Evolutionary conservation across 495 filamentous ascomycete genomes (phyloP).

Genomic region (Elaphomyces granulatus): DNA sequence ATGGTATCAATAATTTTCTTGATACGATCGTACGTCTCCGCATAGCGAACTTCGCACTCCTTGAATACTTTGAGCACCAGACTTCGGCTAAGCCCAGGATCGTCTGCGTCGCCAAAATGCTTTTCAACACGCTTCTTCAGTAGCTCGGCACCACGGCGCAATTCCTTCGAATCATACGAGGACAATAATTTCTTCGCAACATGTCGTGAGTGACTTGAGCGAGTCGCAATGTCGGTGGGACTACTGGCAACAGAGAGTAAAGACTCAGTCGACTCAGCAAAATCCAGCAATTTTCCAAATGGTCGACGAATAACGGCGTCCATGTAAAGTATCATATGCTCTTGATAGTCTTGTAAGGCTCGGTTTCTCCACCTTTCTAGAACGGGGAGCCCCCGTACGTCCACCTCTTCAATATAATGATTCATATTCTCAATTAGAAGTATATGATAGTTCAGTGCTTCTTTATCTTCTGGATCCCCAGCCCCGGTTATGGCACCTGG

Average conservation of each 20-base stretch:
- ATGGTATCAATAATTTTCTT: constrained; percentile 45
- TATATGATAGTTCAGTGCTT: constrained; percentile 90
- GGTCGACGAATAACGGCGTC: constrained; percentile 78
- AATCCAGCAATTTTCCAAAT: constrained; percentile 79
- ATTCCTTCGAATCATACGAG: constrained; percentile 65
- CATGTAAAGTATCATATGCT: constrained; percentile 78
- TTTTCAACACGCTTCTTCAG: constrained; percentile 87
- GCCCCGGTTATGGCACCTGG: constrained; percentile 38
- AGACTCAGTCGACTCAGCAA: constrained; percentile 68
- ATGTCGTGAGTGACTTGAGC: constrained; percentile 62
- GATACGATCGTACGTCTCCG: constrained; percentile 54
- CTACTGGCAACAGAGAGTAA: constrained; percentile 37
- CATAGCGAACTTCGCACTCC: constrained; percentile 69
- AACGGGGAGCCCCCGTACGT: constrained; percentile 55
- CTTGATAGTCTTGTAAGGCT: constrained; percentile 64
- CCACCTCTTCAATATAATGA: constrained; percentile 84
- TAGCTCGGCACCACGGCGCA: constrained; percentile 70
- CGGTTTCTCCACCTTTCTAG: constrained; percentile 67
- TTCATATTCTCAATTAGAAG: constrained; percentile 98
- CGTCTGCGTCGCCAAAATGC: constrained; percentile 83
- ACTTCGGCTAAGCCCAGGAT: constrained; percentile 48
- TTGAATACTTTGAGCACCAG: constrained; percentile 66
- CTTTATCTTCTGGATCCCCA: constrained; percentile 77
- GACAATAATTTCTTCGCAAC: constrained; percentile 75
- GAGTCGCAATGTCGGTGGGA: constrained; percentile 44